Base-by-base conservation (phyloP, 2,329 filamentous ascomycete genomes). In the Westerdykella ornata region DNA sequence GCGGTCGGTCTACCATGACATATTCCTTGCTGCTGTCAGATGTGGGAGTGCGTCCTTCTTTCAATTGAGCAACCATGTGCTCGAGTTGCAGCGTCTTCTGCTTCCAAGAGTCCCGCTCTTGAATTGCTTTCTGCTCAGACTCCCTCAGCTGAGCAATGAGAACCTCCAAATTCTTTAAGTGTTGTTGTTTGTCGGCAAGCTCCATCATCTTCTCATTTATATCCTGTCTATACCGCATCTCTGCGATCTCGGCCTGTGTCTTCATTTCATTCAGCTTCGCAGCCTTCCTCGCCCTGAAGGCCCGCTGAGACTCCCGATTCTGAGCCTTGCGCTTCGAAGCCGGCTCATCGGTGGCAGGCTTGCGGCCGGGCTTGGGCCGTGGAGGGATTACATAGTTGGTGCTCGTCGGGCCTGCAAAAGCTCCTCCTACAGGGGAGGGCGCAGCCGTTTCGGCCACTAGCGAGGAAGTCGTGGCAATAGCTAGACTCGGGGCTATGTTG, bases 281-380 rank as follows among this genome's bases (percentile, higher is more conserved):
- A 2, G 87, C 87, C 48, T 90, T 80, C 43, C 90, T 77, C 68
- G 95, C 88, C 26, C 90, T 78, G 67, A 97, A 97, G 1, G 85
- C 87, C 44, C 90, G 76, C 69, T 97, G 90, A 3, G 90, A 90
- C 35, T 87, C 85, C 45, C 92, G 79, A 66, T 97, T 97, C 70
- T 97, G 92, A 1, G 87, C 85, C 72, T 96, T 94, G 51, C 92
- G 81, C 71, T 94, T 94, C 33, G 88, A 94, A 1, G 86, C 85
- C 12, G 89, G 88, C 39, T 89, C 94, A 61, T 96, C 89, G 28
- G 87, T 94, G 35, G 88, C 87, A 3, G 90, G 89, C 74, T 97
- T 97, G 54, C 90, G 81, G 37, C 90, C 90, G 16, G 92, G 90
- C 73, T 69, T 71, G 6, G 71, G 70, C 17, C 71, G 65, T 5